Conservation (phyloP, 352 stramenopile species). For the Globisporangium ultimum region DNA sequence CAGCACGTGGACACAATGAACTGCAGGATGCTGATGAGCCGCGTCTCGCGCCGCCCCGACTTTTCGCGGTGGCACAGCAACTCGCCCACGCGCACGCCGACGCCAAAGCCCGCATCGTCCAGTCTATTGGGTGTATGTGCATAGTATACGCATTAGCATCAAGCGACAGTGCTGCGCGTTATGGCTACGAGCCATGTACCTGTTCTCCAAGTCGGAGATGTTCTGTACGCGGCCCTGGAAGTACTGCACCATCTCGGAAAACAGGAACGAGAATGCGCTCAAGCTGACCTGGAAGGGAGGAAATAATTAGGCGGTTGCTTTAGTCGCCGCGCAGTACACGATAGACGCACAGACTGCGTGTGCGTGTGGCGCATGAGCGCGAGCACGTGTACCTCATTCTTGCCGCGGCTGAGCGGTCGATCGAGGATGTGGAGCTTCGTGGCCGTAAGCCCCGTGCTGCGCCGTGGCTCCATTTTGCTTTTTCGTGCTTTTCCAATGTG, state of each 20-base stretch:
- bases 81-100: conserved; percentile 95
- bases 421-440: conserved; percentile 78
- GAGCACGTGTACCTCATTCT: conserved; percentile 45
- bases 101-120: conserved; percentile 93
- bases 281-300: conserved; percentile 73
- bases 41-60: conserved; percentile 71
- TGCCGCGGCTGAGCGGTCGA: conserved; percentile 70
- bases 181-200: conserved; percentile 25
- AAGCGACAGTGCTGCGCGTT: too few species aligned
- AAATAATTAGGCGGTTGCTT: not conserved
- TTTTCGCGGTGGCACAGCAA: conserved; percentile 88
- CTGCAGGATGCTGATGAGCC: conserved; percentile 87
- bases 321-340: not conserved
- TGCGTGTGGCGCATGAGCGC: not conserved
- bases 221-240: conserved; percentile 94
- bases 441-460: conserved; percentile 42
- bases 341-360: not conserved
- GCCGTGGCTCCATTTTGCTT: conserved; percentile 44
- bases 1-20: conserved; percentile 94
- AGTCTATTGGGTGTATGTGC: conserved; percentile 41
- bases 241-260: conserved; percentile 98
- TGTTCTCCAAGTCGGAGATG: conserved; percentile 94
- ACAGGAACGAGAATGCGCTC: conserved; percentile 96
- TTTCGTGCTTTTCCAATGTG: too few species aligned
- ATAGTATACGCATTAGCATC: too few species aligned